A percentile compares a stretch with the other conserved stretches of the same genome.
phyloP scores from a whole-genome alignment of 2,329 filamentous ascomycete species.

The Cercospora sp. region DNA sequence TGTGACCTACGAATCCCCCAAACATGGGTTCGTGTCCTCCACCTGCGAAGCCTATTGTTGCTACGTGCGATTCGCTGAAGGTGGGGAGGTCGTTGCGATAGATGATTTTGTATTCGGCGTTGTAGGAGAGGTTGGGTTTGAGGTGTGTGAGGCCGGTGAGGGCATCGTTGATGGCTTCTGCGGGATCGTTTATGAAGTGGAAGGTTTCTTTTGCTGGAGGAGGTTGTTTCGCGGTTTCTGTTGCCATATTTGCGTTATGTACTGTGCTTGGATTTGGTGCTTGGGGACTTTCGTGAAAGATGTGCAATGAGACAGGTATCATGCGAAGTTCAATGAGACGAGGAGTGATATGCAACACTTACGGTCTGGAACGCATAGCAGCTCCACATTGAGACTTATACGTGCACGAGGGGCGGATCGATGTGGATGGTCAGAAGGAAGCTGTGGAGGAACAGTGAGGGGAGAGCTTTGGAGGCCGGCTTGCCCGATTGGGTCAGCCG shows the following conservation, averaged over 20 bases:
- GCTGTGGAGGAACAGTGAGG: conserved; percentile 12
- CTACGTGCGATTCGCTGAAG: conserved; percentile 38
- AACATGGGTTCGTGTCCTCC: conserved; percentile 59
- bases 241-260: conserved; percentile 24
- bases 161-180: conserved; percentile 41
- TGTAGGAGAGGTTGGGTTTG: conserved; percentile 38
- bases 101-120: conserved; percentile 40
- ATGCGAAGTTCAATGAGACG: not conserved
- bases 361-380: not conserved
- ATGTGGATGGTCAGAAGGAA: conserved; percentile 12
- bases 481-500: conserved; percentile 16
- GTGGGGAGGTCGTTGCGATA: conserved; percentile 38
- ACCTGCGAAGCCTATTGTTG: conserved; percentile 41
- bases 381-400: conserved; percentile 4
- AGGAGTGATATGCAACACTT: not conserved
- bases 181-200: conserved; percentile 41
- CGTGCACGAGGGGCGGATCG: conserved; percentile 3
- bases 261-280: not conserved
- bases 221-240: conserved; percentile 26
- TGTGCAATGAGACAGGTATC: not conserved
- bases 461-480: conserved; percentile 1
- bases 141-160: conserved; percentile 39
- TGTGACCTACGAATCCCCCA: conserved; percentile 63
- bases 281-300: not conserved
- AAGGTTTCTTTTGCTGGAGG: conserved; percentile 39